phyloP scores from a whole-genome alignment of 2,329 filamentous ascomycete species.

The Botryosphaeria dothidea region DNA sequence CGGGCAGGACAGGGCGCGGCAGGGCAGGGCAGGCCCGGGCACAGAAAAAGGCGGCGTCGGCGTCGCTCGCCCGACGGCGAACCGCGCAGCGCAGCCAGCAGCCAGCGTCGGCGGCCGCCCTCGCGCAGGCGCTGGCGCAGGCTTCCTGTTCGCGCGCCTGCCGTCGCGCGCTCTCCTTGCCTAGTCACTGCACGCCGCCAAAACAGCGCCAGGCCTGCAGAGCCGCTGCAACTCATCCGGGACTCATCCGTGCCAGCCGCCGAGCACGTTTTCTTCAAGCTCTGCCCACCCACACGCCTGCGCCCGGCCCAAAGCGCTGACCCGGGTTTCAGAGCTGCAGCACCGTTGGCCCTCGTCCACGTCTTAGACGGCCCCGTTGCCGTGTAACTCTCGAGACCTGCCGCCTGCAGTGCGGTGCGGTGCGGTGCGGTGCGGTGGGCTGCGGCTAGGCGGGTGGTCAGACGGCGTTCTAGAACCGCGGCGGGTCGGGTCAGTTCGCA shows the following conservation, averaged over 20 bases:
- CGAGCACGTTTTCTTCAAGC: slow-evolving; percentile 19
- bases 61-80: too few species aligned
- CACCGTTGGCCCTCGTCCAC: slow-evolving; percentile 11
- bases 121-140: neutral
- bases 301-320: slow-evolving; percentile 9
- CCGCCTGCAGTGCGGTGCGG: neutral
- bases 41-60: too few species aligned
- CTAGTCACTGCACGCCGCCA: neutral
- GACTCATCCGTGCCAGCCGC: neutral
- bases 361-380: slow-evolving; percentile 9
- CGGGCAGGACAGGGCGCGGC: neutral
- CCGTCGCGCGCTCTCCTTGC: slow-evolving; percentile 5
- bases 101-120: neutral
- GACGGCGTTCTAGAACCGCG: slow-evolving; percentile 7
- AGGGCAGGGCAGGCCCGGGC: neutral
- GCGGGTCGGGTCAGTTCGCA: neutral
- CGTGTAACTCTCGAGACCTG: slow-evolving; percentile 6
- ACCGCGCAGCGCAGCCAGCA: neutral
- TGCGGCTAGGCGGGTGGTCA: neutral
- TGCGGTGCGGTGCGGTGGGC: neutral
- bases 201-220: neutral
- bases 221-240: slow-evolving; percentile 11
- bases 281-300: neutral
- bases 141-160: neutral
- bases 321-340: slow-evolving; percentile 20